phyloP scores from a whole-genome alignment of 768 basidiomycete species.

The Amanita pallidorosea region DNA sequence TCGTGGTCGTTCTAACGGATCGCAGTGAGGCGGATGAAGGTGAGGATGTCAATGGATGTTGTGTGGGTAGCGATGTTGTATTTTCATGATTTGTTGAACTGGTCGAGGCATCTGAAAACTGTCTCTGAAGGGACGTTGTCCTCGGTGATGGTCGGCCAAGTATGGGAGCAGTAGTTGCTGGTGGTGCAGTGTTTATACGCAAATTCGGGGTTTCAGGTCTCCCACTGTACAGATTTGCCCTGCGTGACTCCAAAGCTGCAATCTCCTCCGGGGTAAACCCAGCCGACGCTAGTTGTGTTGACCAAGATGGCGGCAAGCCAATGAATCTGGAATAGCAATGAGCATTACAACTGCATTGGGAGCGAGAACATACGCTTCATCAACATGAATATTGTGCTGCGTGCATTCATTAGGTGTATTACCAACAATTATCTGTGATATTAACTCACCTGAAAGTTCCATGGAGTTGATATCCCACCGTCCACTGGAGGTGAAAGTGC shows the following conservation, averaged over 20 bases:
- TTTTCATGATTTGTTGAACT: constrained; percentile 6
- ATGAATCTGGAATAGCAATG: constrained; percentile 28
- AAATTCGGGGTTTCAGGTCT: constrained; percentile 19
- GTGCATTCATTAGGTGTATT: neutral
- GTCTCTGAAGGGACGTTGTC: constrained; percentile 23
- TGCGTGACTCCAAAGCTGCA: constrained; percentile 36
- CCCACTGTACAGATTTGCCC: constrained; percentile 23
- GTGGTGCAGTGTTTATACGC: constrained; percentile 7
- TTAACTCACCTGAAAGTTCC: constrained; percentile 59
- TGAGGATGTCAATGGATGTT: constrained; percentile 8
- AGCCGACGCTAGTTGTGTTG: constrained; percentile 43
- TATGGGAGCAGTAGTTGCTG: constrained; percentile 6
- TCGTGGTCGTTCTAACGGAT: constrained; percentile 8
- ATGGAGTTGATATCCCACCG: constrained; percentile 55
- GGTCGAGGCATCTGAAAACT: constrained; percentile 20
- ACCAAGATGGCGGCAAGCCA: constrained; percentile 70
- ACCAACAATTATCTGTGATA: neutral
- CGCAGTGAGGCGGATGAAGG: constrained; percentile 12
- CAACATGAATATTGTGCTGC: constrained; percentile 72
- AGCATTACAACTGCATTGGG: neutral
- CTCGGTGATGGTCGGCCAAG: constrained; percentile 22
- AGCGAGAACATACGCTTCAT: constrained; percentile 45
- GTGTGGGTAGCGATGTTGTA: constrained; percentile 6
- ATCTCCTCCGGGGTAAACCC: constrained; percentile 69
- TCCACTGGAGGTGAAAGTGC: constrained; percentile 29